Evolutionary conservation across 306 rosid genomes (phyloP).

Genomic region (Trifolium dubium): DNA sequence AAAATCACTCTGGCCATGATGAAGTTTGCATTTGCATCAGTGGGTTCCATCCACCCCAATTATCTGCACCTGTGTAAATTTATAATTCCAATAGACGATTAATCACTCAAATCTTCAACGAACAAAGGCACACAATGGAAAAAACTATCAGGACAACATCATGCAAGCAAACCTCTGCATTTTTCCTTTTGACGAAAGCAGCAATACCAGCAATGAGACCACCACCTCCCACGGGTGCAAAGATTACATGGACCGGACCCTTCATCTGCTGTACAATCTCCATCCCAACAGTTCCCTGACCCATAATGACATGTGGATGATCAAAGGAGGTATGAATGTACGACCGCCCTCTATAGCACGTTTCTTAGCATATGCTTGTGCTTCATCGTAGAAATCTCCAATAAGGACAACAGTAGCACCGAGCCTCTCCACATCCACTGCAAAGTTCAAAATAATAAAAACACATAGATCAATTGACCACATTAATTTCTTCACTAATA

Average conservation of each 20-base stretch:
- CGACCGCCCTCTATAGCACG: conserved; percentile 71
- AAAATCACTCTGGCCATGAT: conserved; percentile 83
- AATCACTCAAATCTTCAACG: not conserved
- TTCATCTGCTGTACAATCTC: conserved; percentile 77
- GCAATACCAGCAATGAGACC: conserved; percentile 98
- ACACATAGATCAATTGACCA: conserved; percentile 8
- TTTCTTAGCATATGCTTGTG: conserved; percentile 89
- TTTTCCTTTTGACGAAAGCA: conserved; percentile 88
- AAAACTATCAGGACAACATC: conserved; percentile 20
- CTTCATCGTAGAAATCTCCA: conserved; percentile 94
- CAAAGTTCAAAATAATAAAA: conserved; percentile 26
- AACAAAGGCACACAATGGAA: conserved; percentile 3
- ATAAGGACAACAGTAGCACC: conserved; percentile 85
- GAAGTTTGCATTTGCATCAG: conserved; percentile 87
- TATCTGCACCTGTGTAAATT: conserved; percentile 69
- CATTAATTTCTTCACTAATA: not conserved
- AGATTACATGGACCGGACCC: conserved; percentile 75
- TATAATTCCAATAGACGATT: conserved; percentile 21
- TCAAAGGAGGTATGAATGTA: conserved; percentile 90
- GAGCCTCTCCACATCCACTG: conserved; percentile 85
- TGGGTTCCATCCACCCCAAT: conserved; percentile 96
- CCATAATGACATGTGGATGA: conserved; percentile 91
- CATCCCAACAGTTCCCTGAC: conserved; percentile 98
- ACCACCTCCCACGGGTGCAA: conserved; percentile 98
- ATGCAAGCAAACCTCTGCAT: conserved; percentile 69